Evolutionary conservation across 768 basidiomycete genomes (phyloP).

Genomic region (Cyclocybe cylindracea): DNA sequence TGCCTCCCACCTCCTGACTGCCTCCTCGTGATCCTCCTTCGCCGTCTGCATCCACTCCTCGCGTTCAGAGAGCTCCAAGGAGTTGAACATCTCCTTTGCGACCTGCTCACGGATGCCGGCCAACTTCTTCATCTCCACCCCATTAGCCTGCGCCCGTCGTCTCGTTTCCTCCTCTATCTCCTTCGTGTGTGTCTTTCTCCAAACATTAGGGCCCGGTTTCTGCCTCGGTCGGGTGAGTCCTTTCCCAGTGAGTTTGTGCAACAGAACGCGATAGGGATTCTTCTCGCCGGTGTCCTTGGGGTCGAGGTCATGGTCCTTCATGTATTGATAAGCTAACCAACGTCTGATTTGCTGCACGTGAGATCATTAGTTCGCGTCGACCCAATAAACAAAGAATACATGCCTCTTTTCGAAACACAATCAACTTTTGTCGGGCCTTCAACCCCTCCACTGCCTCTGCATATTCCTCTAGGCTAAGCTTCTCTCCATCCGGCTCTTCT

Average conservation of each 20-base stretch:
- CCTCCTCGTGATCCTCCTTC: slow-evolving; percentile 1
- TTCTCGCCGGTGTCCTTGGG: slow-evolving; percentile 2
- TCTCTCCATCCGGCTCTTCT: slow-evolving; percentile 1
- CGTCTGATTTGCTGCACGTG: slow-evolving; percentile 10
- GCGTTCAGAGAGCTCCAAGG: not conserved
- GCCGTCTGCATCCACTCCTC: slow-evolving; percentile 2
- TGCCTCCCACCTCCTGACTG: not conserved
- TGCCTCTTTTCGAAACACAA: slow-evolving; percentile 4
- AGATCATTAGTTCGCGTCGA: no score
- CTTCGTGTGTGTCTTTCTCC: not conserved
- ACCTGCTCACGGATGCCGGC: not conserved
- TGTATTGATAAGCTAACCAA: no score
- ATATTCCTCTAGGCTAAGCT: not conserved
- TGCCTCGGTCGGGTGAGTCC: not conserved
- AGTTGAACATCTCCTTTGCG: not conserved
- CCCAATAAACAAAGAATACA: not conserved
- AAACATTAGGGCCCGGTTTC: not conserved
- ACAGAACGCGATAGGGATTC: slow-evolving; percentile 1
- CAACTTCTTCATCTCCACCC: not conserved
- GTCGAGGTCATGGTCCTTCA: slow-evolving; percentile 2
- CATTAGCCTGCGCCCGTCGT: not conserved
- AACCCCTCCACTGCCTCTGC: no score
- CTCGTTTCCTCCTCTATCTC: not conserved
- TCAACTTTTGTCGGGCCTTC: no score
- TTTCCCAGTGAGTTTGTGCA: no score